Percentiles rank a stretch among this genome's conserved stretches.
Evolutionary conservation across 768 basidiomycete species (phyloP).

Genomic region (Gloeopeniophorella convolvens): DNA sequence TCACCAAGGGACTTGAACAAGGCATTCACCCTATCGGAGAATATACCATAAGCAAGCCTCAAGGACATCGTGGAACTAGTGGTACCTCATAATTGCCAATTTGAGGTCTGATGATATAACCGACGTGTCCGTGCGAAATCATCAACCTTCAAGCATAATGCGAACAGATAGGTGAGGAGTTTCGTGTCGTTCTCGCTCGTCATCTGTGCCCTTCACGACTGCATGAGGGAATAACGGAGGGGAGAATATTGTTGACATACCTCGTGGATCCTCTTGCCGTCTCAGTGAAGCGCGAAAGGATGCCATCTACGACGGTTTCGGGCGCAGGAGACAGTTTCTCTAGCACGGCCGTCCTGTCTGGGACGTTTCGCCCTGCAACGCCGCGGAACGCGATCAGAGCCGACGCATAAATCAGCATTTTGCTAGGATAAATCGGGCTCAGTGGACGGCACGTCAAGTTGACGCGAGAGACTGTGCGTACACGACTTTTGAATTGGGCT

Average conservation of each 20-base stretch:
- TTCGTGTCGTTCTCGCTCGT: slow-evolving; percentile 69
- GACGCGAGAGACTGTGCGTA: slow-evolving; percentile 31
- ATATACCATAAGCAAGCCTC: slow-evolving; percentile 8
- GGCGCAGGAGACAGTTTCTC: slow-evolving; percentile 57
- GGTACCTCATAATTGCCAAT: slow-evolving; percentile 60
- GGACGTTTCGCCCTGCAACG: slow-evolving; percentile 31
- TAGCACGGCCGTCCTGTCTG: slow-evolving; percentile 45
- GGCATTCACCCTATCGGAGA: slow-evolving; percentile 43
- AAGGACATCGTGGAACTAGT: slow-evolving; percentile 8
- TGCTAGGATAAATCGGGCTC: slow-evolving; percentile 37
- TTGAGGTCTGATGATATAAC: slow-evolving; percentile 69
- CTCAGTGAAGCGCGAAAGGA: slow-evolving; percentile 79
- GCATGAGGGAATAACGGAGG: not conserved
- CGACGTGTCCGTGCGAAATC: slow-evolving; percentile 66
- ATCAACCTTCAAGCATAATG: slow-evolving; percentile 74
- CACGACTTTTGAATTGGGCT: slow-evolving; percentile 57
- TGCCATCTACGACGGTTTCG: slow-evolving; percentile 58
- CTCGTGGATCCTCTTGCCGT: slow-evolving; percentile 55
- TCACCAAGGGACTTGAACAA: slow-evolving; percentile 71
- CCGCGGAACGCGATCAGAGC: slow-evolving; percentile 69
- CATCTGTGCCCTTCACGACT: slow-evolving; percentile 28
- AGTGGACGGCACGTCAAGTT: not conserved
- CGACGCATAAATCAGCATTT: slow-evolving; percentile 74
- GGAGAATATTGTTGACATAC: slow-evolving; percentile 34
- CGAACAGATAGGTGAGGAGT: slow-evolving; percentile 73